Conservation (phyloP, 495 filamentous ascomycete genomes). For the Terfezia claveryi region DNA sequence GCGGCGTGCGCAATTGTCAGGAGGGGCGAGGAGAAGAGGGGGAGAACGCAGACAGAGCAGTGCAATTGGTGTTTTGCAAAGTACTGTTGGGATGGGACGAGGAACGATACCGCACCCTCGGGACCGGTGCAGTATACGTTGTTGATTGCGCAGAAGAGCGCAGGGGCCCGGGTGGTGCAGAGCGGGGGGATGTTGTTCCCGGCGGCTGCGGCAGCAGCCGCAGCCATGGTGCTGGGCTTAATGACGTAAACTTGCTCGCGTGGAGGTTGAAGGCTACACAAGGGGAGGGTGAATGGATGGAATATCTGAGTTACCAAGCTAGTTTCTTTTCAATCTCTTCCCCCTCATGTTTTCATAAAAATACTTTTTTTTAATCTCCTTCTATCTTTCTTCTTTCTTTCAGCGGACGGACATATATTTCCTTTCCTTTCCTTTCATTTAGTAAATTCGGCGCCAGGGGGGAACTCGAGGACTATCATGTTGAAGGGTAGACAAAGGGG, state of each 20-base stretch:
- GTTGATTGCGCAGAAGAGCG: neutral
- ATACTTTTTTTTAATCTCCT: neutral
- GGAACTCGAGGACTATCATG: too few relatives aligned
- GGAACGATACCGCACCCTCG: slow-evolving; percentile 23
- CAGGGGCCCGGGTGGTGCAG: neutral
- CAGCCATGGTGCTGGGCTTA: slow-evolving; percentile 49
- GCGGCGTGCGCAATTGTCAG: slow-evolving; percentile 77
- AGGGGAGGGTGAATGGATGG: slow-evolving; percentile 3
- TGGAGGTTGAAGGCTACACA: slow-evolving; percentile 13
- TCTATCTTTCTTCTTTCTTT: too few relatives aligned
- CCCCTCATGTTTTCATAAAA: neutral
- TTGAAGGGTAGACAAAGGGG: too few relatives aligned
- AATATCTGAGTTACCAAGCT: neutral
- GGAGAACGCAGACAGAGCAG: slow-evolving; percentile 30
- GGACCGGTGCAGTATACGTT: neutral
- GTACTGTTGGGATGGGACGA: slow-evolving; percentile 77
- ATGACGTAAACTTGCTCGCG: slow-evolving; percentile 58
- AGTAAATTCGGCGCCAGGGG: too few relatives aligned
- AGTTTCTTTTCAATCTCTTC: neutral
- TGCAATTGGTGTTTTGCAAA: slow-evolving; percentile 53
- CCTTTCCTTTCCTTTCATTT: too few relatives aligned
- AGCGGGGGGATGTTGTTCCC: neutral
- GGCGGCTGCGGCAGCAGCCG: too few relatives aligned
- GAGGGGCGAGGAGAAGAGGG: slow-evolving; percentile 46
- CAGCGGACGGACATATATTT: too few relatives aligned